Evolutionary conservation across 345 rosid genomes (phyloP).

Genomic region (Salix dunnii): DNA sequence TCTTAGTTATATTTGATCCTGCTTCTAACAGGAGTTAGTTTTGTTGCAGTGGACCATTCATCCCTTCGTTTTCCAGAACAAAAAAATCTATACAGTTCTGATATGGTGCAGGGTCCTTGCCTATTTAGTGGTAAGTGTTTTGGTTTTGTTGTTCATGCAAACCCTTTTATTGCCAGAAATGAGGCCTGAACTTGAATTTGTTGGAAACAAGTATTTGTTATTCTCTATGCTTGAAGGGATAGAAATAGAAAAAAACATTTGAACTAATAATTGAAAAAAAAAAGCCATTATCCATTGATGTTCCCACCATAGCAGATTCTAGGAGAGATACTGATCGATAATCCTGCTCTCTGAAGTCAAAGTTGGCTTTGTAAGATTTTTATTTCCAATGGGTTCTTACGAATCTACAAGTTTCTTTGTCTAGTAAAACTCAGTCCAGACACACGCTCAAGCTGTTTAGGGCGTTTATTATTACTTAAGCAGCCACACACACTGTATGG

Average conservation of each 20-base stretch:
- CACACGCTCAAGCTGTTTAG: no score
- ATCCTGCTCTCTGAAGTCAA: no score
- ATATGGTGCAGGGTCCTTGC: constrained; percentile 30
- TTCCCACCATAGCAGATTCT: no score
- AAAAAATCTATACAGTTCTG: constrained; percentile 23
- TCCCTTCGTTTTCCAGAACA: constrained; percentile 25
- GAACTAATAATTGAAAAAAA: no score
- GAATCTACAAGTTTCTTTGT: not conserved
- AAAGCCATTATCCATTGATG: no score
- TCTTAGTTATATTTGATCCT: not conserved
- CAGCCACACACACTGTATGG: no score
- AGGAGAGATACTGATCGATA: no score
- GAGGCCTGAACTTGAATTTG: not conserved
- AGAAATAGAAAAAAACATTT: not conserved
- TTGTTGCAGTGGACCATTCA: constrained; percentile 23
- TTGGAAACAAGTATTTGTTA: not conserved
- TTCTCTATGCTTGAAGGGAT: not conserved
- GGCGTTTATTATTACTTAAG: no score
- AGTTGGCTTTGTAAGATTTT: no score
- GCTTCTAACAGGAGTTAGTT: not conserved
- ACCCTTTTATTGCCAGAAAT: no score
- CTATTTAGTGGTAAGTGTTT: constrained; percentile 17
- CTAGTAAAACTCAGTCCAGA: no score
- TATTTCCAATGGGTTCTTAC: not conserved
- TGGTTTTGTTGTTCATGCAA: no score